Evolutionary conservation across 495 filamentous ascomycete genomes (phyloP).

Genomic region (Collariella sp.): DNA sequence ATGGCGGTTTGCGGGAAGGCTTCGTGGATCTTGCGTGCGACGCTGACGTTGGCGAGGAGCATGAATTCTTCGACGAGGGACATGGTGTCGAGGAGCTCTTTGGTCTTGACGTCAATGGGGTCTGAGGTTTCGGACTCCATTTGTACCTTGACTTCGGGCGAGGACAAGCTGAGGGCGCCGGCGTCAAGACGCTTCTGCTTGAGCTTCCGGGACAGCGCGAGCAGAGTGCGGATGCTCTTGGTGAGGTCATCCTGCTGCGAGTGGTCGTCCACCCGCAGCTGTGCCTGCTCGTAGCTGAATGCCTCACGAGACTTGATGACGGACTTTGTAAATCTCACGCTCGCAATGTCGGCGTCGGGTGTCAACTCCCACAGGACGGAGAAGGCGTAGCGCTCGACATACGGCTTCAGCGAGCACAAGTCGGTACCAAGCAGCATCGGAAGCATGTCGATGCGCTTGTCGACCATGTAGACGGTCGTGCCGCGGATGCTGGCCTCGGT

Average conservation of each 20-base stretch:
- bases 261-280: slow-evolving; percentile 81
- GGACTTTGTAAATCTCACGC: slow-evolving; percentile 81
- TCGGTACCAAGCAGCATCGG: slow-evolving; percentile 93
- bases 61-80: slow-evolving; percentile 98
- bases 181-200: slow-evolving; percentile 92
- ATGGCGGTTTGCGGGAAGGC: slow-evolving; percentile 93
- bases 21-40: slow-evolving; percentile 77
- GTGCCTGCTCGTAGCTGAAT: slow-evolving; percentile 94
- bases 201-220: slow-evolving; percentile 89
- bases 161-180: slow-evolving; percentile 88
- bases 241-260: slow-evolving; percentile 83
- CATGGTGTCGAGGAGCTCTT: slow-evolving; percentile 88
- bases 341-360: slow-evolving; percentile 73
- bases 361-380: slow-evolving; percentile 92
- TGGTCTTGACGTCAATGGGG: slow-evolving; percentile 92
- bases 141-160: slow-evolving; percentile 89
- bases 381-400: slow-evolving; percentile 95
- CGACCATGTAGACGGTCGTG: slow-evolving; percentile 94
- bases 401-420: slow-evolving; percentile 92
- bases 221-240: slow-evolving; percentile 75
- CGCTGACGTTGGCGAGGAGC: slow-evolving; percentile 93
- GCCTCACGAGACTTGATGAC: slow-evolving; percentile 97
- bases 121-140: slow-evolving; percentile 91
- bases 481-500: slow-evolving; percentile 84
- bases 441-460: slow-evolving; percentile 99